Evolutionary conservation across 2,329 filamentous ascomycete genomes (phyloP).

Genomic region (Cladosporium sp.): DNA sequence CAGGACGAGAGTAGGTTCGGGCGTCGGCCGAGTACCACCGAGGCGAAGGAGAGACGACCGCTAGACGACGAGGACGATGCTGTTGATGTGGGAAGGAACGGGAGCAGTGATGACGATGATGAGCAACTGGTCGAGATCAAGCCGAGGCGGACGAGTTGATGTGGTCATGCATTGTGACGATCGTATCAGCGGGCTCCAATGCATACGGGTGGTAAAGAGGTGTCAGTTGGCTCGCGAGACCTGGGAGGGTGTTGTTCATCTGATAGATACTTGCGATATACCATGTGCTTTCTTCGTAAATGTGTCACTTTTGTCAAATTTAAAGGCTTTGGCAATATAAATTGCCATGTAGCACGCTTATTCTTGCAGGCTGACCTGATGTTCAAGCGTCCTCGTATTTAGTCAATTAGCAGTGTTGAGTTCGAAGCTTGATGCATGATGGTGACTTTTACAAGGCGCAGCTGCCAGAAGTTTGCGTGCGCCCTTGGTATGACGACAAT

Average conservation of each 20-base stretch:
- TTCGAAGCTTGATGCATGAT: not conserved
- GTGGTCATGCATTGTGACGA: not conserved
- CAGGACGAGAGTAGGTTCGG: constrained; percentile 21
- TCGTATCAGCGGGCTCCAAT: not conserved
- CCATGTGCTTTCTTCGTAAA: constrained; percentile 3
- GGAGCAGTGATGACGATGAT: constrained; percentile 30
- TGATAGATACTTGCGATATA: constrained; percentile 8
- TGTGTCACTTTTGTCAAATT: not conserved
- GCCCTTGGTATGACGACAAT: not conserved
- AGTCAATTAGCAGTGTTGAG: not conserved
- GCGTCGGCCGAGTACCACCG: constrained; percentile 37
- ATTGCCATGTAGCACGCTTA: not conserved
- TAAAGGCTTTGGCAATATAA: not conserved
- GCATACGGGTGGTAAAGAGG: not conserved
- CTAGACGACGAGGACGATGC: constrained; percentile 36
- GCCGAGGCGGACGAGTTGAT: constrained; percentile 32
- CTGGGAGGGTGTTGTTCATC: not conserved
- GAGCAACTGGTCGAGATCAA: constrained; percentile 36
- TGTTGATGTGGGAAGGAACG: constrained; percentile 24
- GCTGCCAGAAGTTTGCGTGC: not conserved
- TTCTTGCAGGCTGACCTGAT: not conserved
- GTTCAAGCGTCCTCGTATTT: not conserved
- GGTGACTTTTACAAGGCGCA: not conserved
- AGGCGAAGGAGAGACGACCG: constrained; percentile 35
- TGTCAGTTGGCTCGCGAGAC: not conserved